These are phyloP conservation scores for Debaryomycetaceae sp. DNA, from an alignment of 1,139 yeast genomes.

Conservation along the genomic window DNA sequence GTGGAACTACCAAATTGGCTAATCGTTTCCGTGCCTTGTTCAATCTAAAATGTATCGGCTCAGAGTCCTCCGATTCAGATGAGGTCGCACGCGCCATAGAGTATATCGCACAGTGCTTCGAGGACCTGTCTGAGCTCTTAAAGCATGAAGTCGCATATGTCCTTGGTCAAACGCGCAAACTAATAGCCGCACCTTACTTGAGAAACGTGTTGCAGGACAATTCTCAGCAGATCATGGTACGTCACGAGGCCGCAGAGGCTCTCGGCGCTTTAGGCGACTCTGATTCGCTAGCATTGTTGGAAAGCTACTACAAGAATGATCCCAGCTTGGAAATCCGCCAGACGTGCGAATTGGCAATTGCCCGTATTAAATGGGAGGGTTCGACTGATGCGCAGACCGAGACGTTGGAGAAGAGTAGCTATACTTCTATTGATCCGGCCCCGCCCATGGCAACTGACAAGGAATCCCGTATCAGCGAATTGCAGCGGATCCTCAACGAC, in stretches of 20 bases:
- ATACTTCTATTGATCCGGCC: conserved; percentile 92
- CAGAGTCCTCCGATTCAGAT: conserved; percentile 40
- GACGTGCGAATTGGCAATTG: conserved; percentile 96
- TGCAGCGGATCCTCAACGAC: conserved; percentile 62
- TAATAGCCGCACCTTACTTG: conserved; percentile 64
- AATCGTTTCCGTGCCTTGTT: conserved; percentile 88
- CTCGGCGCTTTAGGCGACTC: conserved; percentile 88
- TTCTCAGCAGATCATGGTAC: conserved; percentile 84
- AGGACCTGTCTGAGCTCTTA: conserved; percentile 78
- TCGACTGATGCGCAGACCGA: conserved; percentile 57
- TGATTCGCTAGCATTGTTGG: conserved; percentile 59
- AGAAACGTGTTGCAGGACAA: conserved; percentile 58
- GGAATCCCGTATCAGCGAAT: conserved; percentile 46
- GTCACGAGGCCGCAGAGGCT: conserved; percentile 99
- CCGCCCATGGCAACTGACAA: conserved; percentile 77
- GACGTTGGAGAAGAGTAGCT: conserved; percentile 62
- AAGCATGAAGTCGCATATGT: conserved; percentile 98
- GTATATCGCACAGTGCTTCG: conserved; percentile 73
- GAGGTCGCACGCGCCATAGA: conserved; percentile 56
- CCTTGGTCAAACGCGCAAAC: conserved; percentile 89
- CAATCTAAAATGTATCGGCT: conserved; percentile 78
- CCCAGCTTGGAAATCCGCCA: conserved; percentile 85
- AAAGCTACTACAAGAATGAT: conserved; percentile 56
- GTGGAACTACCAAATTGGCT: conserved; percentile 65
- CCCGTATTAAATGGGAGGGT: conserved; percentile 86